Base-by-base conservation (phyloP, 208 protist species). In the Acanthamoeba sp. region DNA sequence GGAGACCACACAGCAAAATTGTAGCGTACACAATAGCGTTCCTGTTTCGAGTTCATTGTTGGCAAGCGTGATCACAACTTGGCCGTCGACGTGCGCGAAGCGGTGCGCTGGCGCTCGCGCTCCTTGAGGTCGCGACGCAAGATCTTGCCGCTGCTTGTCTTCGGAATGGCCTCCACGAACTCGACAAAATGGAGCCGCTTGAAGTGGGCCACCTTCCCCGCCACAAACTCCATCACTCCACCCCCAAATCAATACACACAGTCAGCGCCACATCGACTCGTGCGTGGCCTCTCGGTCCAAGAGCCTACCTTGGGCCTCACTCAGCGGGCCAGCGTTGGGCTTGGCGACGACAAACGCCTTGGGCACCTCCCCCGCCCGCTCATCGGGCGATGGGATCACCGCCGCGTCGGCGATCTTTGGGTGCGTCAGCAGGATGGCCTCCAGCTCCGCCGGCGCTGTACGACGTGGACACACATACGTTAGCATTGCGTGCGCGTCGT, bases 361-460 rank as follows among this genome's bases (percentile, higher is more conserved):
- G 4, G 87, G 87, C 32, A 92, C 34, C 55, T 92, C 87, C 2
- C 87, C 87, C 5, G 87, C 87, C 42, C 71, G 2, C 3, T 3
- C 50, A 10, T 62, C 42, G 14, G 87, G 87, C 22, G 14, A 7
- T 3, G 9, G 9, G n/a, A 92, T 40, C 22, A 92, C 87, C 5
- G 87, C 87, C 55, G 29, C 87, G 27, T 92, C 87, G 20, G 27
- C 57, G 20, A 92, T 32, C 1, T 2, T 22, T 7, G 45, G 45
- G 87, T 92, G 87, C 9, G 12, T 20, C 36, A 92, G 87, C 50
- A 92, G 42, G 10, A 73, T 27, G 22, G 55, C 87, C 52, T 92
- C 87, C n/a, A 92, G 62, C 57, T 92, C 87, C 5, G 87, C 87
- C 29, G 87, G 87, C 20, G 87, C 32, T n/a, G n/a, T n/a, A n/a